Conservation (phyloP, 2,329 filamentous ascomycete species). For the Calonectria pteridis region DNA sequence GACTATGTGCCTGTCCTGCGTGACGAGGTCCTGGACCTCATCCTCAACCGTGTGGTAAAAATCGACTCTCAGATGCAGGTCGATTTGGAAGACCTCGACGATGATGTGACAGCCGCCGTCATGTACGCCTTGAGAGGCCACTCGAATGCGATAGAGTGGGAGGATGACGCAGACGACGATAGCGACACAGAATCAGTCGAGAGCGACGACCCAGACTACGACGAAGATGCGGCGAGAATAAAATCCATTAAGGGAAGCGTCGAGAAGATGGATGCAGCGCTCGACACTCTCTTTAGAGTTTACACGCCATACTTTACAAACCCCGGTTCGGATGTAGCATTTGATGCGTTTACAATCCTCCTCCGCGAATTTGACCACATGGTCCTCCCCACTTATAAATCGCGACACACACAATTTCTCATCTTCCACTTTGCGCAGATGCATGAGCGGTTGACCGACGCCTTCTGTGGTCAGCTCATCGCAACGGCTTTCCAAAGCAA, state of each 20-base stretch:
- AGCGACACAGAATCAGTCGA: constrained; percentile 79
- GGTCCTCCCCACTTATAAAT: constrained; percentile 91
- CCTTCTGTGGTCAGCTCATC: constrained; percentile 82
- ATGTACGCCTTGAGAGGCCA: constrained; percentile 61
- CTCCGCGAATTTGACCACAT: constrained; percentile 88
- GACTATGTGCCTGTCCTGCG: constrained; percentile 83
- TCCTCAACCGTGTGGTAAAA: constrained; percentile 89
- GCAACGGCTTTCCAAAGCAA: constrained; percentile 66
- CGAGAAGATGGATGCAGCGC: constrained; percentile 89
- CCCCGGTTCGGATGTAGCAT: constrained; percentile 75
- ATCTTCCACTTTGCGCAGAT: constrained; percentile 95
- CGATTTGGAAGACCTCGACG: constrained; percentile 92
- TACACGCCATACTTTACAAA: constrained; percentile 81
- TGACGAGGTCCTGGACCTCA: constrained; percentile 83
- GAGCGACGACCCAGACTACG: constrained; percentile 76
- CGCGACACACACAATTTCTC: constrained; percentile 93
- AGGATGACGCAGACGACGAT: constrained; percentile 70
- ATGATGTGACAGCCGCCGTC: constrained; percentile 83
- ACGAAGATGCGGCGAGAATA: constrained; percentile 73
- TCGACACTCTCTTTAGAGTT: constrained; percentile 88
- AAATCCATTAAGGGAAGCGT: constrained; percentile 84
- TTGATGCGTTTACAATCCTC: constrained; percentile 81
- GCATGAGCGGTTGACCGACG: constrained; percentile 81
- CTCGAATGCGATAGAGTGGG: constrained; percentile 49
- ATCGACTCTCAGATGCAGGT: constrained; percentile 96